These are phyloP conservation scores for Neophaeococcomyces mojaviensis DNA, from an alignment of 2,329 filamentous ascomycete species.

Conservation along the genomic window DNA sequence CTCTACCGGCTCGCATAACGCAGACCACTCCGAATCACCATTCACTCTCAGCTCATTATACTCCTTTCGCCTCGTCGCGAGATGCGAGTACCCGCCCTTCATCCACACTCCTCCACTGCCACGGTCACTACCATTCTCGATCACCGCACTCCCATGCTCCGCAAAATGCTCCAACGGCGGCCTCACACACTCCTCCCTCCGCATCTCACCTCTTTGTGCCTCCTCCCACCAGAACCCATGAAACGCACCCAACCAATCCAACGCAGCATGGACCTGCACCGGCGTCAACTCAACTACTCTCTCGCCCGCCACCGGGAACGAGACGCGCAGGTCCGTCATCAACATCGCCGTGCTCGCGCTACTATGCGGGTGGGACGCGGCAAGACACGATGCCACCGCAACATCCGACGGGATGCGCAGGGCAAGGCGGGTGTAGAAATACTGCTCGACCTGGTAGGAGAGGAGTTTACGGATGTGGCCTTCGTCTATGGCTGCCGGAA, in stretches of 20 bases:
- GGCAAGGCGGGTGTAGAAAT: slow-evolving; percentile 54
- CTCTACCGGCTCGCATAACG: slow-evolving; percentile 38
- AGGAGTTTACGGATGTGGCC: slow-evolving; percentile 59
- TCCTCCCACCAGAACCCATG: slow-evolving; percentile 48
- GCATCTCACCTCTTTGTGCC: slow-evolving; percentile 19
- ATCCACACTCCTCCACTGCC: slow-evolving; percentile 44
- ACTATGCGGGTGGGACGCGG: slow-evolving; percentile 23
- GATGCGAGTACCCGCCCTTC: slow-evolving; percentile 63
- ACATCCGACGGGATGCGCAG: slow-evolving; percentile 39
- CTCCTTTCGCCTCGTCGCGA: slow-evolving; percentile 55
- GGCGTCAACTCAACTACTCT: slow-evolving; percentile 43
- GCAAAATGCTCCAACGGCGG: slow-evolving; percentile 50
- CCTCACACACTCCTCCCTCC: slow-evolving; percentile 35
- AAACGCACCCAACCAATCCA: slow-evolving; percentile 58
- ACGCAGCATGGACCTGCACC: slow-evolving; percentile 45
- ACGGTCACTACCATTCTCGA: no score
- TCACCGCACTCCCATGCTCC: slow-evolving; percentile 24
- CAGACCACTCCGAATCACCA: slow-evolving; percentile 48
- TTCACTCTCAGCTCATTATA: slow-evolving; percentile 44
- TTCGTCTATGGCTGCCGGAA: slow-evolving; percentile 38
- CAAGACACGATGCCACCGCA: slow-evolving; percentile 46
- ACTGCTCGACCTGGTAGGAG: slow-evolving; percentile 60
- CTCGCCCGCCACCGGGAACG: slow-evolving; percentile 51
- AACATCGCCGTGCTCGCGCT: slow-evolving; percentile 46
- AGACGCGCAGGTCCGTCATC: slow-evolving; percentile 48